Conservation (phyloP, 2,329 filamentous ascomycete species). For the Pestalotiopsis sp. region DNA sequence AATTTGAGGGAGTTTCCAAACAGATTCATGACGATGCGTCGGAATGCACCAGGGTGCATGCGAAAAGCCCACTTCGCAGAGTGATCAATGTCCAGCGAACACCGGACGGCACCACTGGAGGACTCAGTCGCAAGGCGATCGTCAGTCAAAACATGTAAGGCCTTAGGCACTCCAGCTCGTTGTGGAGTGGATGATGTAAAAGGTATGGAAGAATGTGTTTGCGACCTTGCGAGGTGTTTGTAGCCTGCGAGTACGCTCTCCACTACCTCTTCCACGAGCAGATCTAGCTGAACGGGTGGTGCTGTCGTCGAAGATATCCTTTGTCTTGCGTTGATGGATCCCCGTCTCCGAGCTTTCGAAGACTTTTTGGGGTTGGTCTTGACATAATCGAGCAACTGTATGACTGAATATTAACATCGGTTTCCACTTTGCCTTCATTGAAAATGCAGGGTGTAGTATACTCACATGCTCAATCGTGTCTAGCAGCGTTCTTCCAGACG, state of each 20-base stretch:
- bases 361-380: constrained; percentile 49
- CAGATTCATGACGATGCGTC: constrained; percentile 63
- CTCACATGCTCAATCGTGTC: constrained; percentile 5
- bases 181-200: background rate
- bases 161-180: background rate
- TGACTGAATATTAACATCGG: constrained; percentile 44
- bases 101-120: constrained; percentile 32
- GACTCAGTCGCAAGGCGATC: background rate
- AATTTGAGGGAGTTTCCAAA: constrained; percentile 67
- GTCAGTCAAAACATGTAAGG: background rate
- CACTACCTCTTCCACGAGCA: constrained; percentile 10
- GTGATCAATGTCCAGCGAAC: constrained; percentile 54
- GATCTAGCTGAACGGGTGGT: background rate
- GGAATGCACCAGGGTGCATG: constrained; percentile 53
- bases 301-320: background rate
- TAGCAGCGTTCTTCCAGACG: constrained; percentile 6
- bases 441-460: background rate
- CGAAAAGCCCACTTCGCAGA: constrained; percentile 53
- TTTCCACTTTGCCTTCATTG: constrained; percentile 39
- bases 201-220: background rate
- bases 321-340: background rate
- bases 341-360: constrained; percentile 8
- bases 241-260: constrained; percentile 6
- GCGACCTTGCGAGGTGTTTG: background rate
- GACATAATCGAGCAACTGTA: constrained; percentile 49